These are phyloP conservation scores for Wickerhamomyces bisporus DNA, from an alignment of 805 yeast genomes.

Conservation along the genomic window DNA sequence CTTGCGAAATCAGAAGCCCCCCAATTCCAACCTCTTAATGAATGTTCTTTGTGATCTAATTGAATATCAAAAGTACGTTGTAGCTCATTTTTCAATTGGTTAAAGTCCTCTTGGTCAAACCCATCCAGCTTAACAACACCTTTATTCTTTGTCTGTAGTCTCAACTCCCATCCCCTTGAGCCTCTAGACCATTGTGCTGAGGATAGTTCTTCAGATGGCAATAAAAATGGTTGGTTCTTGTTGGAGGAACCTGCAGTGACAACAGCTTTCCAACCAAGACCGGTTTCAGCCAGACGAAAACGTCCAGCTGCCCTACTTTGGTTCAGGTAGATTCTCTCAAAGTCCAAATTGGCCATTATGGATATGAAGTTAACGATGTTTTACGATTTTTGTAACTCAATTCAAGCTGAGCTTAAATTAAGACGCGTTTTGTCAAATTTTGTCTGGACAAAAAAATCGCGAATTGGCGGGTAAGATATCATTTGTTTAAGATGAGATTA, in stretches of 20 bases:
- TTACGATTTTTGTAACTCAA: not conserved
- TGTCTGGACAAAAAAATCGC: not conserved
- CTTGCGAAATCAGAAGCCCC: constrained; percentile 90
- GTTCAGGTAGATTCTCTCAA: constrained; percentile 85
- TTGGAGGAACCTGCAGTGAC: constrained; percentile 42
- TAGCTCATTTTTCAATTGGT: constrained; percentile 74
- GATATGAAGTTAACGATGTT: not conserved
- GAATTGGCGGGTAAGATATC: too few relatives aligned
- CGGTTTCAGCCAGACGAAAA: constrained; percentile 93
- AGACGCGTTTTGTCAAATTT: not conserved
- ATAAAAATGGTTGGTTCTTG: constrained; percentile 68
- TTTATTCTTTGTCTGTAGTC: constrained; percentile 82
- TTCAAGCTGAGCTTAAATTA: not conserved
- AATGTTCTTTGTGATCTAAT: constrained; percentile 83
- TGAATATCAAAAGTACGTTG: constrained; percentile 68
- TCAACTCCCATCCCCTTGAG: constrained; percentile 82
- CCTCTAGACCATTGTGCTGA: constrained; percentile 90
- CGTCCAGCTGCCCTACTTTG: constrained; percentile 82
- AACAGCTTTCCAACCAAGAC: constrained; percentile 92
- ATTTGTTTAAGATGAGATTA: too few relatives aligned
- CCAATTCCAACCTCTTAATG: constrained; percentile 99
- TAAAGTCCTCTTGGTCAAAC: constrained; percentile 79
- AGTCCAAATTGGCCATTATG: constrained; percentile 45
- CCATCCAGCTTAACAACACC: constrained; percentile 91
- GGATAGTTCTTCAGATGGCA: constrained; percentile 81